These are phyloP conservation scores for Metschnikowia chrysomelidarum DNA, from an alignment of 805 yeast genomes.

Conservation along the genomic window DNA sequence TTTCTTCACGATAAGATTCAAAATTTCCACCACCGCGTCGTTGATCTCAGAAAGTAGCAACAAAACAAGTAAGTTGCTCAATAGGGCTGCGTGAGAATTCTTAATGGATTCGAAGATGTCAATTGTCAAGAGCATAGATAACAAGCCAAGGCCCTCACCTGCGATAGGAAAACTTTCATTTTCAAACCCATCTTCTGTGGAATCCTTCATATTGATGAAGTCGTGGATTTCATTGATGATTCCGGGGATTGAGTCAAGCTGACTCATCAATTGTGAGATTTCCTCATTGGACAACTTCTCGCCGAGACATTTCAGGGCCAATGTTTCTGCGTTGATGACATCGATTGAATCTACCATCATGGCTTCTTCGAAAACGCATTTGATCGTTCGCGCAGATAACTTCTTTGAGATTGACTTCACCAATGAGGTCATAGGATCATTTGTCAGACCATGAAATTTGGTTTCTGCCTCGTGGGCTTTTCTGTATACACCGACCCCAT, in stretches of 20 bases:
- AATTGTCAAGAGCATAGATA: conserved; percentile 25
- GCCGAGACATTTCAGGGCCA: conserved; percentile 24
- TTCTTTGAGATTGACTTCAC: conserved; percentile 22
- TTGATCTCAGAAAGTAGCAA: conserved; percentile 34
- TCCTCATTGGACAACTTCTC: conserved; percentile 28
- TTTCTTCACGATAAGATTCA: conserved; percentile 24
- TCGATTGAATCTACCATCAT: conserved; percentile 14
- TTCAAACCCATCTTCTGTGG: conserved; percentile 3
- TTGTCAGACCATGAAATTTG: conserved; percentile 17
- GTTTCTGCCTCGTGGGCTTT: conserved; percentile 33
- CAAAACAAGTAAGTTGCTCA: conserved; percentile 29
- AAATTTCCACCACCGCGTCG: conserved; percentile 24
- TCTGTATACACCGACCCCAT: conserved; percentile 33
- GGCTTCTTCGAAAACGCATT: conserved; percentile 23
- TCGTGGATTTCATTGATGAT: conserved; percentile 23
- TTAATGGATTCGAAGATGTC: conserved; percentile 29
- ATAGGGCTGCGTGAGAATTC: conserved; percentile 27
- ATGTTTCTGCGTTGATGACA: conserved; percentile 19
- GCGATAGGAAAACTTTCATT: conserved; percentile 3
- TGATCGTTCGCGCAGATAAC: conserved; percentile 31
- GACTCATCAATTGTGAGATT: conserved; percentile 19
- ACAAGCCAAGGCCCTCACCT: conserved; percentile 20
- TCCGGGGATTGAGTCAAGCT: conserved; percentile 28
- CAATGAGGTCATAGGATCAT: conserved; percentile 19
- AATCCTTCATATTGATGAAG: conserved; percentile 19